These are phyloP conservation scores for Elsinoe necatrix DNA, from an alignment of 2,329 filamentous ascomycete species.

Conservation along the genomic window DNA sequence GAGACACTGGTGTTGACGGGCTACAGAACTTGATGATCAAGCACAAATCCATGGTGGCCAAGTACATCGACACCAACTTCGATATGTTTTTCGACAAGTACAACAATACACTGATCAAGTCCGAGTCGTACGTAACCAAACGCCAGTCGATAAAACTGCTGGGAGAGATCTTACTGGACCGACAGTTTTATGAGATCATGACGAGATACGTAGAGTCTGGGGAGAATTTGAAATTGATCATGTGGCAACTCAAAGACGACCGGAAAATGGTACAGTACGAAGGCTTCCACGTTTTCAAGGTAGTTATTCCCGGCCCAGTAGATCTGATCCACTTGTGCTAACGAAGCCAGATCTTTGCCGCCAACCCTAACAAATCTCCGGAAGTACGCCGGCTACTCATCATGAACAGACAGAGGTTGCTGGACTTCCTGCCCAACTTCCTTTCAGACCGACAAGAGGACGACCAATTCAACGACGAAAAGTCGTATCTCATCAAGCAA, in stretches of 20 bases:
- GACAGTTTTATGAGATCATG: constrained; percentile 97
- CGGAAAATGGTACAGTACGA: constrained; percentile 99
- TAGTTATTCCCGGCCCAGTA: constrained; percentile 23
- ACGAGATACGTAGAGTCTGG: constrained; percentile 91
- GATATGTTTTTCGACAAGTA: constrained; percentile 88
- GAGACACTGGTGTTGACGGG: constrained; percentile 18
- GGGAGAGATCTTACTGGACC: constrained; percentile 86
- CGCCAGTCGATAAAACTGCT: constrained; percentile 95
- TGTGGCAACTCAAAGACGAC: constrained; percentile 93
- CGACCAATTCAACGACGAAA: constrained; percentile 97
- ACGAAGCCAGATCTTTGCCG: constrained; percentile 69
- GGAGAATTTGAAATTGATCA: constrained; percentile 94
- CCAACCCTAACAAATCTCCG: constrained; percentile 95
- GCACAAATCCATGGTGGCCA: constrained; percentile 83
- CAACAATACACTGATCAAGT: constrained; percentile 79
- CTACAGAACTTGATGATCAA: constrained; percentile 80
- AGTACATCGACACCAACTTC: constrained; percentile 83
- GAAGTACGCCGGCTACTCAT: constrained; percentile 92
- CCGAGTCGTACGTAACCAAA: constrained; percentile 94
- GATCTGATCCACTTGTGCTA: constrained; percentile 15
- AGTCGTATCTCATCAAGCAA: constrained; percentile 92
- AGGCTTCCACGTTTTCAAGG: constrained; percentile 97
- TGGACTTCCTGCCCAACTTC: constrained; percentile 84
- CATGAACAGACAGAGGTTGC: constrained; percentile 86
- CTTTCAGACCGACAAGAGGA: constrained; percentile 92